Evolutionary conservation across 176 grass and related monocot species (phyloP), one percentile per base, ranked within the genome.

Genomic region (Themeda triandra): DNA sequence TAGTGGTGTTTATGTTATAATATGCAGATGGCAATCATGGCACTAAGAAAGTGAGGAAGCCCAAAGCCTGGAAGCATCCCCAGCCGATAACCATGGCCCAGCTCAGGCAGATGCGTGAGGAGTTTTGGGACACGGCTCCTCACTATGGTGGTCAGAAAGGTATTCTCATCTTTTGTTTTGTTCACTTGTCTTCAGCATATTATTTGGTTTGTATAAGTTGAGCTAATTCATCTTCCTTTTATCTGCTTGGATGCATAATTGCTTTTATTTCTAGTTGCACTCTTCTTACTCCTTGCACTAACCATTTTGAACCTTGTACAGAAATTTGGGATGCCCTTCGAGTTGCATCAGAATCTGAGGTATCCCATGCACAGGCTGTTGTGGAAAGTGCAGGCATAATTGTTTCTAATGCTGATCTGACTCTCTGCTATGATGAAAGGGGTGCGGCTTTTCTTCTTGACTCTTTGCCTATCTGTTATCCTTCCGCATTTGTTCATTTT

Each of bases 281-380:
- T 19, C 6, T 69, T 54, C 71, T 73, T 46, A 69, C 28, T 45
- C 36, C 18, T 80, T 81, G 83, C 63, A 77, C 19, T 77, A 27
- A 89, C 12, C 12, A 64, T 81, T 66, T 71, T 46, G 27, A 45
- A 65, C 21, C 30, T 48, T 84, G 25, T 27, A 29, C 82, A 94
- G 92, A 92, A 79, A 94, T 94, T 79, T 94, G 92, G 92, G 92
- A 94, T 81, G 92, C 92, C 51, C 92, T 94, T 69, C 81, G 82
- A 81, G 92, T 80, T 63, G 87, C 92, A 25, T 49, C 89, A 69
- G 92, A 90, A 59, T 83, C 90, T 86, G 92, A 94, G 56, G 58
- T 90, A 83, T 45, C 64, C 79, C 87, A 90, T 83, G 92, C 82
- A 15, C 89, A 94, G 80, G 71, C 82, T 69, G 92, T 94, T 66